Evolutionary conservation across 495 filamentous ascomycete genomes (phyloP).

Genomic region (Aspergillus nidulans): DNA sequence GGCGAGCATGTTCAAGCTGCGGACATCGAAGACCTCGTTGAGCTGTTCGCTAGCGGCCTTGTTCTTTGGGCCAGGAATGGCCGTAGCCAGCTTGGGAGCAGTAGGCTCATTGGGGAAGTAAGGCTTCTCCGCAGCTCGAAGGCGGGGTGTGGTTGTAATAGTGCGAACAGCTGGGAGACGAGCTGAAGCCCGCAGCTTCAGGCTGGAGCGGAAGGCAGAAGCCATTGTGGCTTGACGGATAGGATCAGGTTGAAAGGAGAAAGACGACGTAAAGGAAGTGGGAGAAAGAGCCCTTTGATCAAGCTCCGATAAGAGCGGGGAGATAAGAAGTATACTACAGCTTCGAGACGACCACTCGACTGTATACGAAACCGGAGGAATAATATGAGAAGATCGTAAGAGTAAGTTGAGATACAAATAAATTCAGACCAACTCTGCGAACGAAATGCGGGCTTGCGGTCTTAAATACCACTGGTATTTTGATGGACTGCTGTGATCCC

Average conservation of each 20-base stretch:
- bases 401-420: background rate
- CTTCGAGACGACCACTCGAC: background rate
- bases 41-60: constrained; percentile 67
- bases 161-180: constrained; percentile 36
- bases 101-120: constrained; percentile 74
- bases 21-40: constrained; percentile 85
- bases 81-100: constrained; percentile 66
- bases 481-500: background rate
- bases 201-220: constrained; percentile 39
- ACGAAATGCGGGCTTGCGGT: background rate
- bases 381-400: background rate
- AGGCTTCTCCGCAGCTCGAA: constrained; percentile 43
- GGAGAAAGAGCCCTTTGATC: background rate
- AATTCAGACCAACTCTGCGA: background rate
- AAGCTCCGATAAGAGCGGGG: constrained; percentile 4
- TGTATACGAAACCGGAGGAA: background rate
- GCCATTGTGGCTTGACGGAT: constrained; percentile 31
- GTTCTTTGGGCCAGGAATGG: constrained; percentile 79
- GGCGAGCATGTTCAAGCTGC: constrained; percentile 87
- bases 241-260: background rate
- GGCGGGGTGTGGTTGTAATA: constrained; percentile 39
- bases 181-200: constrained; percentile 36
- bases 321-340: constrained; percentile 3
- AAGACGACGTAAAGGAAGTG: background rate
- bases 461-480: constrained; percentile 3